These are phyloP conservation scores for Malus fusca DNA, from an alignment of 306 rosid species.

Conservation along the genomic window DNA sequence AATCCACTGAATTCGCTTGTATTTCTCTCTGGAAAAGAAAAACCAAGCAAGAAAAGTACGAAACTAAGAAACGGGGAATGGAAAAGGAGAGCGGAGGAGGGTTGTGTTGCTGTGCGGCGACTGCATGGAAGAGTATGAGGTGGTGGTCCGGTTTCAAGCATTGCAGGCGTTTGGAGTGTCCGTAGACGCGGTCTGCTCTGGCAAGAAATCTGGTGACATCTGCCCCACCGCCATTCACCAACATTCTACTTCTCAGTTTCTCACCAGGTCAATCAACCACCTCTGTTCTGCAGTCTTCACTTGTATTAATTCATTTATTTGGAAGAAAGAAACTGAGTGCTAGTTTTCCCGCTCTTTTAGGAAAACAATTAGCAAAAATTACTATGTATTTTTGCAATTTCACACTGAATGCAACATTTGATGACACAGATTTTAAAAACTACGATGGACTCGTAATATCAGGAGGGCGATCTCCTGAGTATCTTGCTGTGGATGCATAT, in stretches of 20 bases:
- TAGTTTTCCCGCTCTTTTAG: too few species aligned
- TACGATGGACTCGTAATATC: constrained; percentile 75
- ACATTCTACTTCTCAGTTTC: constrained; percentile 10
- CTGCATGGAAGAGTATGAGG: constrained; percentile 80
- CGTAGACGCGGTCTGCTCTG: constrained; percentile 85
- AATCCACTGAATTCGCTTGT: too few species aligned
- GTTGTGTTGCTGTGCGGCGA: constrained; percentile 70
- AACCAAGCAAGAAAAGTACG: background rate
- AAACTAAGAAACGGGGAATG: constrained; percentile 13
- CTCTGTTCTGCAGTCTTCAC: too few species aligned
- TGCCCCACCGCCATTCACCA: constrained; percentile 64
- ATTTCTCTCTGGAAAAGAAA: background rate
- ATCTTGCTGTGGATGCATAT: constrained; percentile 48
- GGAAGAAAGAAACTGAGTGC: too few species aligned
- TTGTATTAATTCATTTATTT: too few species aligned
- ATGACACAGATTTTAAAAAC: constrained; percentile 41
- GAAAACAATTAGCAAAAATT: too few species aligned
- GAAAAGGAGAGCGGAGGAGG: constrained; percentile 27
- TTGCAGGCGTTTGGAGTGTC: constrained; percentile 63
- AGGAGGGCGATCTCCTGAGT: constrained; percentile 79
- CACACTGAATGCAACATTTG: constrained; percentile 67
- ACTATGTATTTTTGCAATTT: constrained; percentile 18
- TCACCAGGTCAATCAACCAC: constrained; percentile 12
- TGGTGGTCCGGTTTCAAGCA: constrained; percentile 81
- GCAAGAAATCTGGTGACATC: constrained; percentile 60